Percentiles rank a stretch among this genome's conserved stretches.
These are phyloP conservation scores for Rhodomyrtus psidioides DNA, from an alignment of 441 rosid genomes.

Conservation along the genomic window DNA sequence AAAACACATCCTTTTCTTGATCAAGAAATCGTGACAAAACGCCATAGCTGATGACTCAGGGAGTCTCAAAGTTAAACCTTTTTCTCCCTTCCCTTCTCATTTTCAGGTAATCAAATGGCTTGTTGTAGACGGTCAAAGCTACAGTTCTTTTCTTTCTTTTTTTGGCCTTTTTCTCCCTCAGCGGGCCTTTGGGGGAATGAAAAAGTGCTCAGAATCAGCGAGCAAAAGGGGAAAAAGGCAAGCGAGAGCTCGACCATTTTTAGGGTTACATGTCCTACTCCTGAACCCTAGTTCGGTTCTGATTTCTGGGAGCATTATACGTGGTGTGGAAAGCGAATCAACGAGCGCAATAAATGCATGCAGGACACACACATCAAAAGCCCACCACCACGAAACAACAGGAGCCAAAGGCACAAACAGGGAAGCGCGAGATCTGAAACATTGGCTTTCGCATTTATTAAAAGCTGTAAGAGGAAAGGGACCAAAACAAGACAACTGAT, in stretches of 20 bases:
- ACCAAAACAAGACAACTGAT: not conserved
- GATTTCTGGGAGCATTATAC: not conserved
- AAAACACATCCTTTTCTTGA: not conserved
- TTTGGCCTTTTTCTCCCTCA: not conserved
- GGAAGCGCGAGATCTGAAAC: conserved; percentile 34
- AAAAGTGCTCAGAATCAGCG: not conserved
- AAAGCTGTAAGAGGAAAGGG: conserved; percentile 14
- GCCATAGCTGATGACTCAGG: not conserved
- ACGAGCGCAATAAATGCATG: not conserved
- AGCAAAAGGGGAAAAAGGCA: not conserved
- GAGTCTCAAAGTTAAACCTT: not conserved
- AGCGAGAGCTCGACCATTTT: not conserved
- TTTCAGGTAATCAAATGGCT: not conserved
- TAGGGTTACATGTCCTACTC: not conserved
- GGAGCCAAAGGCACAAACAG: not conserved
- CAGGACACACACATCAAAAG: conserved; percentile 6
- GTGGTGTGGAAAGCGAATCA: not conserved
- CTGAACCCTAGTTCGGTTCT: not conserved
- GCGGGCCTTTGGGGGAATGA: not conserved
- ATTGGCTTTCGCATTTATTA: conserved; percentile 33
- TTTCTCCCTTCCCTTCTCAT: not conserved
- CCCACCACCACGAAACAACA: conserved; percentile 7
- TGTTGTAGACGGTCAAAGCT: not conserved
- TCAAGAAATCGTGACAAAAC: not conserved
- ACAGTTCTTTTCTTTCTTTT: too few relatives aligned